Percentiles rank a stretch among this genome's conserved stretches.
Evolutionary conservation across 768 basidiomycete genomes (phyloP).

Genomic region (Holtermanniella nyarrowii): DNA sequence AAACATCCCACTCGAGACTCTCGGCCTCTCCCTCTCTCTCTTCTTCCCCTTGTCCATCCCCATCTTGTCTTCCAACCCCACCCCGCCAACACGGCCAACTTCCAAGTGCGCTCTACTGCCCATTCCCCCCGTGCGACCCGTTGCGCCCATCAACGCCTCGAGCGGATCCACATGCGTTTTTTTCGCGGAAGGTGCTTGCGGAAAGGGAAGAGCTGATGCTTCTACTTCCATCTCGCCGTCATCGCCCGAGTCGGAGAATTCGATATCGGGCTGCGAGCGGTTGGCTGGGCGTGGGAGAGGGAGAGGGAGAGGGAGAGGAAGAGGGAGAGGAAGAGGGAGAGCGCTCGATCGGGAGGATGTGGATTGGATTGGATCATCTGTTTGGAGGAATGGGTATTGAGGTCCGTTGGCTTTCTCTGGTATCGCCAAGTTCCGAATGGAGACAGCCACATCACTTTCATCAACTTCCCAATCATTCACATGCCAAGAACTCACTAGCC

Average conservation of each 20-base stretch:
- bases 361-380: too few relatives aligned
- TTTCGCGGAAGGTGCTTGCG: background rate
- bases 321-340: too few relatives aligned
- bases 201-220: background rate
- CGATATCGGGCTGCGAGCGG: too few relatives aligned
- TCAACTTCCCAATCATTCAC: background rate
- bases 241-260: too few relatives aligned
- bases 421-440: constrained; percentile 13
- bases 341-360: too few relatives aligned
- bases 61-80: background rate
- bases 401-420: constrained; percentile 17
- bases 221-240: too few relatives aligned
- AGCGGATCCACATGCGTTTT: background rate
- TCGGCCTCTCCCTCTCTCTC: too few relatives aligned
- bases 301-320: too few relatives aligned
- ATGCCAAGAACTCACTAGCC: constrained; percentile 26
- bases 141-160: background rate
- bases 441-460: constrained; percentile 24
- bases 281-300: too few relatives aligned
- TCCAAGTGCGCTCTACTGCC: background rate
- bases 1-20: constrained; percentile 8
- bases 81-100: background rate
- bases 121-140: background rate
- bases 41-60: too few relatives aligned
- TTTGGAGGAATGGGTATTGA: constrained; percentile 20